phyloP scores from a whole-genome alignment of 805 yeast species.

The Lipomyces sp. region DNA sequence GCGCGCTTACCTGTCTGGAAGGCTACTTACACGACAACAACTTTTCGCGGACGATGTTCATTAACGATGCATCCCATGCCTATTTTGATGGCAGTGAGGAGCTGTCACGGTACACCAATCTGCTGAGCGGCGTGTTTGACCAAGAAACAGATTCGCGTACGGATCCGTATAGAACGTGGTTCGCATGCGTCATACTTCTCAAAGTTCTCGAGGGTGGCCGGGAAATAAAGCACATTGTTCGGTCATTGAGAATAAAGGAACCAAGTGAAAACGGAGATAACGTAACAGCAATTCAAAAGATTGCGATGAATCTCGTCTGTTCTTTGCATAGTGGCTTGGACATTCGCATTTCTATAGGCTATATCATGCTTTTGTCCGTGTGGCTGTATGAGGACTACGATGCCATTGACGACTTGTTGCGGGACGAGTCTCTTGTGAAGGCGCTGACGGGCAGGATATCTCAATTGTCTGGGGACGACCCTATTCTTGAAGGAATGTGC shows the following conservation, averaged over 20 bases:
- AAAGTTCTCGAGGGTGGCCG: slow-evolving; percentile 56
- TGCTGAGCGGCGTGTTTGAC: slow-evolving; percentile 68
- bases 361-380: slow-evolving; percentile 64
- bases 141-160: slow-evolving; percentile 67
- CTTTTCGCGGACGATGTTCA: slow-evolving; percentile 58
- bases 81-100: slow-evolving; percentile 20
- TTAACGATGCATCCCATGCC: slow-evolving; percentile 57
- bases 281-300: slow-evolving; percentile 65
- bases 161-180: slow-evolving; percentile 88
- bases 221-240: slow-evolving; percentile 49
- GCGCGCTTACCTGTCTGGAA: slow-evolving; percentile 61
- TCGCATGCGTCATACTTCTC: slow-evolving; percentile 64
- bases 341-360: slow-evolving; percentile 73
- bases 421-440: slow-evolving; percentile 62
- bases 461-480: slow-evolving; percentile 44
- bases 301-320: slow-evolving; percentile 69
- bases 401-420: slow-evolving; percentile 72
- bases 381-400: slow-evolving; percentile 79
- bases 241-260: slow-evolving; percentile 54
- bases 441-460: slow-evolving; percentile 65
- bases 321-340: slow-evolving; percentile 56
- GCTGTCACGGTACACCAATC: slow-evolving; percentile 47
- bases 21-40: slow-evolving; percentile 65
- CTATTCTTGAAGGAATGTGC: slow-evolving; percentile 68
- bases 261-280: slow-evolving; percentile 57